Base-by-base conservation (phyloP, 139 green algal species). In the Chlamydomonas eustigma region DNA sequence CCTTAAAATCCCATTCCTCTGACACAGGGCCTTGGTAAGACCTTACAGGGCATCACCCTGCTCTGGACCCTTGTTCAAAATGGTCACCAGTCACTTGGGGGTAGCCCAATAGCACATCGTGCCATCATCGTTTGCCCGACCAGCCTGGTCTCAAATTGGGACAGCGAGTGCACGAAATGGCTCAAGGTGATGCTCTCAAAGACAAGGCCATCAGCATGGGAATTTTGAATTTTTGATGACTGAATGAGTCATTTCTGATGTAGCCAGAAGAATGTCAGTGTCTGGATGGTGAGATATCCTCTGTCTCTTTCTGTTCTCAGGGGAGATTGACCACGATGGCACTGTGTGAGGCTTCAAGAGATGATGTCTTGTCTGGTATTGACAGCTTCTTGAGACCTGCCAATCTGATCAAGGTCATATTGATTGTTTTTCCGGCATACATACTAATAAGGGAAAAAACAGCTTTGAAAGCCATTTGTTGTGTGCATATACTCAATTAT, bases 121-220 rank as follows among this genome's bases (percentile, higher is more conserved):
- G 87, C 85, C 73, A 89, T 99, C 83, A 98, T 99, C 74, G 93
- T 96, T 71, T 99, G 96, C 84, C 96, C 96, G n/a, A 98, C 95
- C 66, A 92, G 78, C 63, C 87, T 99, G 32, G 96, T 99, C 2
- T 88, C 80, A 83, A 99, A 99, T 82, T 99, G 96, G 96, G 96
- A 97, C 76, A 86, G 71, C 39, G 96, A 99, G 84, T 95, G 91
- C 74, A 67, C 58, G 37, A 99, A 98, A 76, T 99, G 94, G 93
- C 90, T 99, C 36, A 90, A 94, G 84, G 82, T 86, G 58, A 70
- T 6, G 58, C n/a, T n/a, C n/a, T n/a, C n/a, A n/a, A n/a, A n/a
- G n/a, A 63, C 50, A 63, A 24, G 22, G 24, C 18, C 22, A 30
- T 18, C 50, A 63, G 50, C 50, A 63, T 30, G 50, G 18, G 24